A percentile compares a stretch with the other conserved stretches of the same genome.
Conservation (phyloP, 805 yeast species). For the Brettanomyces bruxellensis region DNA sequence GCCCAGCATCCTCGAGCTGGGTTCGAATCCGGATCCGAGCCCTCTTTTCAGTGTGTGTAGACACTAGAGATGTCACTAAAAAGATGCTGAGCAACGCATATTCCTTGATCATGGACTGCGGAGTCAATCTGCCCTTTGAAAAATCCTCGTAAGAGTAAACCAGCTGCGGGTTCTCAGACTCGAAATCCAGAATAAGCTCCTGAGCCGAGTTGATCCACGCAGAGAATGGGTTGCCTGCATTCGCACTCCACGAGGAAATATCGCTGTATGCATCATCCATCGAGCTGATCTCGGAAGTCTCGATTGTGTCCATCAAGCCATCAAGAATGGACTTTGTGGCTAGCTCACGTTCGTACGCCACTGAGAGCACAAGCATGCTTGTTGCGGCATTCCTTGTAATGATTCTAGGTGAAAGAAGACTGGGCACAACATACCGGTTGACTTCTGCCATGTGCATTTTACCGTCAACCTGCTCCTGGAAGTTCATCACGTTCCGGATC, state of each 20-base stretch:
- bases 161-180: slow-evolving; percentile 3
- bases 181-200: slow-evolving; percentile 8
- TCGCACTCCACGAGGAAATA: not conserved
- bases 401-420: slow-evolving; percentile 65
- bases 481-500: slow-evolving; percentile 63
- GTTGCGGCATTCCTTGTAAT: slow-evolving; percentile 73
- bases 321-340: slow-evolving; percentile 10
- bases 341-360: slow-evolving; percentile 13
- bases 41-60: slow-evolving; percentile 23
- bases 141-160: slow-evolving; percentile 4
- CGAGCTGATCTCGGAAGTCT: not conserved
- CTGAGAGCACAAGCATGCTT: slow-evolving; percentile 56
- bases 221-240: slow-evolving; percentile 5
- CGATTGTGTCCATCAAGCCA: slow-evolving; percentile 3
- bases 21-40: slow-evolving; percentile 52
- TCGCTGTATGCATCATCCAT: not conserved
- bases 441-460: slow-evolving; percentile 36
- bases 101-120: slow-evolving; percentile 30
- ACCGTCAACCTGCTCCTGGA: slow-evolving; percentile 51
- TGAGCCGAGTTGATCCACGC: slow-evolving; percentile 13
- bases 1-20: slow-evolving; percentile 48
- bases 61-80: slow-evolving; percentile 56
- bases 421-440: slow-evolving; percentile 58
- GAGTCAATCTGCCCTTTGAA: slow-evolving; percentile 7
- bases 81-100: slow-evolving; percentile 65